Percentiles rank a stretch among this genome's conserved stretches.
phyloP scores from a whole-genome alignment of 164 flowering plant genomes.

The Stephania yunnanensis region DNA sequence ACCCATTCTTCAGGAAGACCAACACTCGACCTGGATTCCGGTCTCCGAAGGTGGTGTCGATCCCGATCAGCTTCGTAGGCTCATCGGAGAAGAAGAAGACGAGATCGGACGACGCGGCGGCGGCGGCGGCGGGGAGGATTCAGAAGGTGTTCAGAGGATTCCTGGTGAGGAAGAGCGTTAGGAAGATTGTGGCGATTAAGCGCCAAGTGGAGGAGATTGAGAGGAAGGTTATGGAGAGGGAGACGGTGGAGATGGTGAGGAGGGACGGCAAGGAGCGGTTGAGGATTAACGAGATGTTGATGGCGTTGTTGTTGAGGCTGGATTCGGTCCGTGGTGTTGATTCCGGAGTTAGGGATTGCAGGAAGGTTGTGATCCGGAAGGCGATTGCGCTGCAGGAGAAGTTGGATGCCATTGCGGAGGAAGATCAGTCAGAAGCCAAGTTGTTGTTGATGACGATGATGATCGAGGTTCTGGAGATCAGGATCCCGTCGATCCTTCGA shows the following conservation, averaged over 20 bases:
- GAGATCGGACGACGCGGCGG: constrained; percentile 21
- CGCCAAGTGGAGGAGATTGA: constrained; percentile 46
- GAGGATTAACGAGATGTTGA: constrained; percentile 54
- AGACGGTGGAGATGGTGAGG: constrained; percentile 31
- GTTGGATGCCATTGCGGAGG: constrained; percentile 31
- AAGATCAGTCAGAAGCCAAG: constrained; percentile 2
- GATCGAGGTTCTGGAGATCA: not conserved
- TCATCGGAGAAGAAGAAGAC: constrained; percentile 25
- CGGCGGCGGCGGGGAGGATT: constrained; percentile 50
- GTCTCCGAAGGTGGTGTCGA: constrained; percentile 36
- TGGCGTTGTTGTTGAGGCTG: constrained; percentile 53
- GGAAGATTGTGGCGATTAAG: constrained; percentile 33
- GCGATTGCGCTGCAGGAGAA: constrained; percentile 61
- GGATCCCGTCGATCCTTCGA: not conserved
- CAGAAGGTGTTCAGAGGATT: constrained; percentile 67
- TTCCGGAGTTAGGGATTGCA: constrained; percentile 47
- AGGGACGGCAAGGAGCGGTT: constrained; percentile 47
- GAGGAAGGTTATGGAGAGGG: constrained; percentile 26
- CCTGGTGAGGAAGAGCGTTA: constrained; percentile 49
- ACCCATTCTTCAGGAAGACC: constrained; percentile 16
- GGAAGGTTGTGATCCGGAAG: constrained; percentile 53
- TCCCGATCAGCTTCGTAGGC: constrained; percentile 45
- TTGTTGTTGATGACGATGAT: constrained; percentile 1
- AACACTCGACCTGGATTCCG: not conserved
- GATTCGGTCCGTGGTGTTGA: constrained; percentile 58